Evolutionary conservation across 2,329 filamentous ascomycete species (phyloP), one percentile per base, ranked within the genome.

Genomic region (Exophiala bonariae): DNA sequence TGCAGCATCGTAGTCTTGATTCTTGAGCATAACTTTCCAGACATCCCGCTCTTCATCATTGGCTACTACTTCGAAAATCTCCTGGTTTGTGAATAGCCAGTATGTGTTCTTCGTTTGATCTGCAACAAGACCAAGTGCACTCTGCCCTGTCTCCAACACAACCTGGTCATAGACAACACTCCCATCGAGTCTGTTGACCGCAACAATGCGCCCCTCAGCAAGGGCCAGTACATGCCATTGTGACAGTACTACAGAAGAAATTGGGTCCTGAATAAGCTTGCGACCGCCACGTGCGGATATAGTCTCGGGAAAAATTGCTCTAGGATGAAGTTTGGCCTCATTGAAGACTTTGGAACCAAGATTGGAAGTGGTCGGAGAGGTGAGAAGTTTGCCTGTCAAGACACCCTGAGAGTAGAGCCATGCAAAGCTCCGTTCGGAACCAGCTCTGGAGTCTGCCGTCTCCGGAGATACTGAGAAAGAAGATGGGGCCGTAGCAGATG

Each of bases 71-170:
- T 99, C 93, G 59, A 90, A 96, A 41, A 99, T 96, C 61, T 95
- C 90, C 47, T 88, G 80, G 0, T 82, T 80, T 0, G 92, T 97
- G 63, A 97, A 95, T 2, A 99, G 78, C 93, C 95, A 99, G 64
- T 92, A 96, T 0, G 93, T 99, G 62, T 92, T 95, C 74, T 96
- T 96, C 66, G 93, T 92, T 51, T 87, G 80, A 66, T 99, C 93
- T 7, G 92, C 85, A 41, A 90, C 85, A 14, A 99, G 79, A 0
- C 88, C 90, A n/a, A 99, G 73, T 3, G 85, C 82, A 59, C 78
- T 84, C 59, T 96, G 87, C 1, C 86, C 87, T 3, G 82, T 79
- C 45, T 92, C 86, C 11, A 97, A 75, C 3, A 99, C 86, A 17
- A 84, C 77, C 67, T 97, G 90, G 64, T 96, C 89, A 59, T 93